Base-by-base conservation (phyloP, 2,329 filamentous ascomycete genomes). In the Tolypocladium guangdongense region DNA sequence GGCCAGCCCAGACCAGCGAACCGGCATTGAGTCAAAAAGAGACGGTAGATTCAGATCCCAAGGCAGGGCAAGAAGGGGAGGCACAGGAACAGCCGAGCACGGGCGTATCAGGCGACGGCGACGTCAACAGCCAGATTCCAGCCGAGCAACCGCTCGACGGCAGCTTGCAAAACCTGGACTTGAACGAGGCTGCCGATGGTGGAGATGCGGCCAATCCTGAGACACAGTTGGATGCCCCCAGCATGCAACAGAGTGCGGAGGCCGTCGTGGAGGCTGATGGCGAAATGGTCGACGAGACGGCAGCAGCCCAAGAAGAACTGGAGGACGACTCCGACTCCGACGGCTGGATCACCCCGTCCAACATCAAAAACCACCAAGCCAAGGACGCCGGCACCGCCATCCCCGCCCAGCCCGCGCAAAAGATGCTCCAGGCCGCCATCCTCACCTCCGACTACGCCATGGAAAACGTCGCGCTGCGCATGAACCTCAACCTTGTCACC, bases 381-480 rank as follows among this genome's bases (percentile, higher is more conserved):
- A 80, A 83, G 65, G 84, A 92, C 61, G 71, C 76, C 22, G 62
- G 63, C 49, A 60, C 71, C 7, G 68, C 74, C 1, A 68, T 74
- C 22, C 71, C 77, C 41, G 71, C 77, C 49, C 68, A 75, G 55
- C 67, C 77, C 2, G 76, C 81, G 52, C 76, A 81, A 37, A 80
- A 81, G 57, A 82, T 81, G 14, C 86, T 96, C 61, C 86, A 95
- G 69, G 89, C 88, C 18, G 92, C 90, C n/a, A 84, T 92, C 46
- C 86, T 97, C 65, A 97, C 93, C 1, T 90, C 87, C 53, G 93
- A 99, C 74, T 97, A 88, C 71, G 92, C 93, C 53, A 95, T 99
- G 89, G 92, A 97, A 73, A 97, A 97, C 67, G 90, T 97, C 8
- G 81, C 93, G 2, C 79, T 99, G 5, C 89, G 95, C 61, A 95